These are phyloP conservation scores for Phytopythium boreale DNA, from an alignment of 352 stramenopile genomes.

Conservation along the genomic window DNA sequence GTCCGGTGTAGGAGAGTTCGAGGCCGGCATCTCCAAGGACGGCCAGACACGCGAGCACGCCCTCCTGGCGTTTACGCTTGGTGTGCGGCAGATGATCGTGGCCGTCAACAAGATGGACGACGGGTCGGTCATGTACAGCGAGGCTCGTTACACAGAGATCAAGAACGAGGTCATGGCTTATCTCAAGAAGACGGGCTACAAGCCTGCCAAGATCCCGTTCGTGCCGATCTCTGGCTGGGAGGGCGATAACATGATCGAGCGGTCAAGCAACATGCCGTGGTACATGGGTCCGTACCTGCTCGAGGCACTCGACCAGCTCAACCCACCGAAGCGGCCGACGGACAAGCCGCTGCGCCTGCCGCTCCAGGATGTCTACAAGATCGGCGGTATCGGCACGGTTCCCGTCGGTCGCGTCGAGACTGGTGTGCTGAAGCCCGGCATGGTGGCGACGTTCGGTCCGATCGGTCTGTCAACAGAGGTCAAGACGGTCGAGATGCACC, in stretches of 20 bases:
- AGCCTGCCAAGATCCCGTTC: conserved; percentile 93
- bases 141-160: conserved; percentile 94
- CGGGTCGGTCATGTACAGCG: conserved; percentile 89
- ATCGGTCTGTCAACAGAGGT: conserved; percentile 90
- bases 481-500: conserved; percentile 97
- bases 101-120: conserved; percentile 99
- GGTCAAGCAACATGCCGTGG: conserved; percentile 95
- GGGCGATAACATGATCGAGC: conserved; percentile 97
- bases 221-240: conserved; percentile 96
- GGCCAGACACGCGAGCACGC: conserved; percentile 94
- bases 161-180: conserved; percentile 90
- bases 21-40: not conserved
- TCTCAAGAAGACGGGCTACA: conserved; percentile 97
- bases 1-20: conserved; percentile 43
- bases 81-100: conserved; percentile 98
- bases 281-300: conserved; percentile 93
- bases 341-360: conserved; percentile 97
- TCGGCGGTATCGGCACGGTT: conserved; percentile 96
- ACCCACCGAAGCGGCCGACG: conserved; percentile 85
- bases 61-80: conserved; percentile 95
- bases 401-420: conserved; percentile 97
- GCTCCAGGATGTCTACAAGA: conserved; percentile 98
- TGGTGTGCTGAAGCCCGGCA: conserved; percentile 94
- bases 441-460: conserved; percentile 91
- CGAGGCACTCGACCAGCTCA: conserved; percentile 91